Conservation (phyloP, 2,329 filamentous ascomycete genomes). For the Paracamarosporium sp. region DNA sequence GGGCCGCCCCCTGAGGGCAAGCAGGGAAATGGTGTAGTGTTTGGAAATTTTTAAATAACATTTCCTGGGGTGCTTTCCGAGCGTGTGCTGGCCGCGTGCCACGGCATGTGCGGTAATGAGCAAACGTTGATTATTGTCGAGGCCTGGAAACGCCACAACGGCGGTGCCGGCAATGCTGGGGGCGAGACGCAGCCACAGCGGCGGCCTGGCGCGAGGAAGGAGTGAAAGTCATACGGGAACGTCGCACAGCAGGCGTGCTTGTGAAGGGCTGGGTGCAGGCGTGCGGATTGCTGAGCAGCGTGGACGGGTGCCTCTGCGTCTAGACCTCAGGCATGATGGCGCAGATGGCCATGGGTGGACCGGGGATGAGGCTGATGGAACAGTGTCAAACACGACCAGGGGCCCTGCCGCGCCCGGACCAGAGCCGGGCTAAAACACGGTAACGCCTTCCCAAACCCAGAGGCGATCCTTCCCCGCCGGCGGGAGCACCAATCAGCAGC, state of each 20-base stretch:
- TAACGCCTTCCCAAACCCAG: slow-evolving; percentile 5
- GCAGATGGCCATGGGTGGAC: neutral
- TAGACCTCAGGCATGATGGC: neutral
- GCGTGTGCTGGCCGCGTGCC: neutral
- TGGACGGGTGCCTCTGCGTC: neutral
- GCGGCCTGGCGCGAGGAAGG: too few relatives aligned
- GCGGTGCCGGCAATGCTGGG: neutral
- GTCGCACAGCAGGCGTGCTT: neutral
- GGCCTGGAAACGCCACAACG: neutral
- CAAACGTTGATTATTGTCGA: neutral
- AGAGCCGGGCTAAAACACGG: neutral
- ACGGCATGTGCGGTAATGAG: neutral
- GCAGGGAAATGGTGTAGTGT: neutral
- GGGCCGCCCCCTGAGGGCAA: neutral
- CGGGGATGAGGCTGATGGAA: slow-evolving; percentile 2
- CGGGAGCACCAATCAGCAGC: slow-evolving; percentile 5
- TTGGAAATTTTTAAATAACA: neutral
- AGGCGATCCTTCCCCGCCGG: slow-evolving; percentile 8
- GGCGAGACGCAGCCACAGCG: neutral
- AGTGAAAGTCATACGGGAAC: neutral
- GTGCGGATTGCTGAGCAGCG: neutral
- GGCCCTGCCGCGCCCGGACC: slow-evolving; percentile 4
- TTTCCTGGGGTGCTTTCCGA: neutral
- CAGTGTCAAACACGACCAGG: neutral
- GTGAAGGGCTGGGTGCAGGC: neutral